phyloP scores from a whole-genome alignment of 306 rosid species.

The Gastrolobium villosum region DNA sequence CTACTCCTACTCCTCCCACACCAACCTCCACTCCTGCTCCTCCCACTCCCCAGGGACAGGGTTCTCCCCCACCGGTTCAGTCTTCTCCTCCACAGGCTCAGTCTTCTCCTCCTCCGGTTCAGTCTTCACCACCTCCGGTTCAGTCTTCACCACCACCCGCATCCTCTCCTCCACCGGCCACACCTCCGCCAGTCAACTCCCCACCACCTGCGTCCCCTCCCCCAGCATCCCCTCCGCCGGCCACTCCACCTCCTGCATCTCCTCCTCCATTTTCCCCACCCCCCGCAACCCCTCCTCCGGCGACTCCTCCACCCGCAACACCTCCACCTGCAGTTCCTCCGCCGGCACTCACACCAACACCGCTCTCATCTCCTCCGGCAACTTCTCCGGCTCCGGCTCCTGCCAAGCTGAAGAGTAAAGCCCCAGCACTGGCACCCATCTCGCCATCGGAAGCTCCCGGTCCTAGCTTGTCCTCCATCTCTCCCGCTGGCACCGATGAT shows the following conservation, averaged over 20 bases:
- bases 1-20: slow-evolving; percentile 49
- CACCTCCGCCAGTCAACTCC: slow-evolving; percentile 43
- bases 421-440: slow-evolving; percentile 57
- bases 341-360: slow-evolving; percentile 63
- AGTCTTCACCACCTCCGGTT: slow-evolving; percentile 47
- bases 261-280: slow-evolving; percentile 62
- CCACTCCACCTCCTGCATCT: slow-evolving; percentile 54
- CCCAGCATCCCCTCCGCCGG: slow-evolving; percentile 38
- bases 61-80: slow-evolving; percentile 40
- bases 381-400: slow-evolving; percentile 73
- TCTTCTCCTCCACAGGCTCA: slow-evolving; percentile 49
- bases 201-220: slow-evolving; percentile 55
- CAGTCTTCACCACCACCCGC: slow-evolving; percentile 53
- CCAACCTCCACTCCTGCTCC: slow-evolving; percentile 37
- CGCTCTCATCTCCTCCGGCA: slow-evolving; percentile 56
- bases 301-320: slow-evolving; percentile 54
- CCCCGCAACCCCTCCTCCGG: slow-evolving; percentile 58
- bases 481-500: slow-evolving; percentile 64
- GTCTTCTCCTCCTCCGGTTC: slow-evolving; percentile 51
- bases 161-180: slow-evolving; percentile 41
- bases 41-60: slow-evolving; percentile 48
- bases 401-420: slow-evolving; percentile 34
- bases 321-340: slow-evolving; percentile 70
- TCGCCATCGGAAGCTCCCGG: slow-evolving; percentile 72
- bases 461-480: slow-evolving; percentile 59